Conservation (phyloP, 2,329 filamentous ascomycete genomes). For the Zymoseptoria pseudotritici region DNA sequence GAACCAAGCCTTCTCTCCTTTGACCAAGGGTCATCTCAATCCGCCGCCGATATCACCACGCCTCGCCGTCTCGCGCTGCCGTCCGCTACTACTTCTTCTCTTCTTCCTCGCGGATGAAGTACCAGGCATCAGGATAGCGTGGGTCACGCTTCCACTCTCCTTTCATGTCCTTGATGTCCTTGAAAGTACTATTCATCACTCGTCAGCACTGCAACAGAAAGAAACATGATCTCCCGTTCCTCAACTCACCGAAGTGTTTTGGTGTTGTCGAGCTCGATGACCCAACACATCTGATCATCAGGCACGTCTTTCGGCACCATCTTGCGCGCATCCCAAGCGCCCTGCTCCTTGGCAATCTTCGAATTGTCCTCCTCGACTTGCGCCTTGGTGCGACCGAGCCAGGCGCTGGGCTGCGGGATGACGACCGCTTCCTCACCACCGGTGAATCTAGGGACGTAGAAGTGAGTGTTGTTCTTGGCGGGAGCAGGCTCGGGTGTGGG, state of each 20-base stretch:
- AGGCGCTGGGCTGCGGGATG: slow-evolving; percentile 17
- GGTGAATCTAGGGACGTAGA: slow-evolving; percentile 12
- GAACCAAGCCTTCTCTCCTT: not conserved
- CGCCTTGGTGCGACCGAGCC: slow-evolving; percentile 31
- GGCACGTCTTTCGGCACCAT: slow-evolving; percentile 26
- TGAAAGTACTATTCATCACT: slow-evolving; percentile 20
- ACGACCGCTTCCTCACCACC: slow-evolving; percentile 2
- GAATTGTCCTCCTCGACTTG: slow-evolving; percentile 34
- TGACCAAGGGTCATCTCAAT: not conserved
- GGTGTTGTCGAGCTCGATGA: slow-evolving; percentile 27
- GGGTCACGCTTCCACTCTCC: slow-evolving; percentile 31
- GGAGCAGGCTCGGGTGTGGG: slow-evolving; percentile 5
- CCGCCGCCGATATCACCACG: too few relatives aligned
- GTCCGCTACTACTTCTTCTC: slow-evolving; percentile 16
- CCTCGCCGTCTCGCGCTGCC: not conserved
- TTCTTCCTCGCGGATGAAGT: slow-evolving; percentile 27
- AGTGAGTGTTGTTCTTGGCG: slow-evolving; percentile 9
- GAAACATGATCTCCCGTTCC: not conserved
- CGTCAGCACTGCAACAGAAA: slow-evolving; percentile 2
- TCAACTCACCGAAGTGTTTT: slow-evolving; percentile 26
- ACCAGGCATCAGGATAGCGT: slow-evolving; percentile 27
- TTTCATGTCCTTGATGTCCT: slow-evolving; percentile 27
- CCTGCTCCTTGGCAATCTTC: slow-evolving; percentile 29
- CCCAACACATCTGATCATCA: slow-evolving; percentile 31
- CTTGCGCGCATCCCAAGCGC: slow-evolving; percentile 28